Percentiles rank a stretch among this genome's conserved stretches.
Conservation (phyloP, 805 yeast genomes). For the Wickerhamiella musiphila region DNA sequence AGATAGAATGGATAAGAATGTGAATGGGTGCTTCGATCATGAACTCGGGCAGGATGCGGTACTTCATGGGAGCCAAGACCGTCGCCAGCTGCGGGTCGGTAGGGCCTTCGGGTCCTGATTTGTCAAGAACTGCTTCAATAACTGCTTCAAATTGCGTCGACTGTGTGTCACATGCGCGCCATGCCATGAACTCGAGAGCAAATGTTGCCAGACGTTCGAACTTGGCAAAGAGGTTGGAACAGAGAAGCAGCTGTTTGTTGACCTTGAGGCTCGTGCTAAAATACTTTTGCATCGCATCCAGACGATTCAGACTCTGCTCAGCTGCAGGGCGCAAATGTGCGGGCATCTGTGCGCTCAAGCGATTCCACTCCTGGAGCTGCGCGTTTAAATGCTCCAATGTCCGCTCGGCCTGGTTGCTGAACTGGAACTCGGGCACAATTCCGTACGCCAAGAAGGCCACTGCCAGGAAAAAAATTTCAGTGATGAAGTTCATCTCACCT, state of each 20-base stretch:
- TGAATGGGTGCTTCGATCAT: slow-evolving; percentile 66
- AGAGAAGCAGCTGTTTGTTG: slow-evolving; percentile 42
- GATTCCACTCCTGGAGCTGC: background rate
- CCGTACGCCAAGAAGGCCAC: slow-evolving; percentile 77
- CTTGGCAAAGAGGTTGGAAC: slow-evolving; percentile 41
- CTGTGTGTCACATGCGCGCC: slow-evolving; percentile 18
- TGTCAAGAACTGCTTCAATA: slow-evolving; percentile 65
- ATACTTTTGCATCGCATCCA: background rate
- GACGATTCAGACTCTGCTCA: background rate
- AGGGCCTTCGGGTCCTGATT: slow-evolving; percentile 37
- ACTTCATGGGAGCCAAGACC: no score
- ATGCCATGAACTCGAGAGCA: slow-evolving; percentile 49
- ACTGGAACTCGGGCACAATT: slow-evolving; percentile 55
- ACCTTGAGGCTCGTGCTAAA: slow-evolving; percentile 24
- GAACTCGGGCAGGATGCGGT: slow-evolving; percentile 74
- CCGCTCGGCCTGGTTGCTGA: slow-evolving; percentile 36
- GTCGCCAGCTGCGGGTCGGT: slow-evolving; percentile 47
- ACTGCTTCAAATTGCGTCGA: slow-evolving; percentile 18
- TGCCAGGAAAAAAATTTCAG: slow-evolving; percentile 73
- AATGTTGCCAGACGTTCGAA: slow-evolving; percentile 68
- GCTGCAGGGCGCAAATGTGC: background rate
- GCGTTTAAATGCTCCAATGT: slow-evolving; percentile 26
- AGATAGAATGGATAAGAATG: slow-evolving; percentile 39
- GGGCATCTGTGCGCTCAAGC: background rate
- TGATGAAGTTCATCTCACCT: slow-evolving; percentile 58